phyloP scores from a whole-genome alignment of 768 basidiomycete genomes.

The Collybia sordida region DNA sequence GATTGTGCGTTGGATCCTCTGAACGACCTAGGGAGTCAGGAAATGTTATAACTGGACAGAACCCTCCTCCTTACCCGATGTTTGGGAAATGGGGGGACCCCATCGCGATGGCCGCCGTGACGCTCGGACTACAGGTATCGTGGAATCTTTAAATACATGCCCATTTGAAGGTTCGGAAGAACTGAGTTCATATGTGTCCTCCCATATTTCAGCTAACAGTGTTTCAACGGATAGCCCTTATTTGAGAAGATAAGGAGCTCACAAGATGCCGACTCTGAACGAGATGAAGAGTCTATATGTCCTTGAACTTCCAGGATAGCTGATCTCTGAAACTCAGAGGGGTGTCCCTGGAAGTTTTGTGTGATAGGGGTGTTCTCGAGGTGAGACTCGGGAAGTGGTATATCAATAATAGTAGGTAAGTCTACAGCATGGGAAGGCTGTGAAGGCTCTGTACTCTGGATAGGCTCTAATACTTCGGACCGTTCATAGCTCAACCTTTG shows the following conservation, averaged over 20 bases:
- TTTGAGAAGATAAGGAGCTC: not conserved
- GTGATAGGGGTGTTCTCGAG: no score
- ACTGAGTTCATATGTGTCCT: slow-evolving; percentile 24
- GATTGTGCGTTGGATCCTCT: not conserved
- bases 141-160: not conserved
- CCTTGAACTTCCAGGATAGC: no score
- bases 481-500: not conserved
- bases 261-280: not conserved
- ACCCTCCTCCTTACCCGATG: not conserved
- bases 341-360: no score
- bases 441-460: no score
- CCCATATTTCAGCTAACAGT: slow-evolving; percentile 13
- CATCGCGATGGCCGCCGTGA: no score
- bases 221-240: not conserved
- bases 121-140: not conserved
- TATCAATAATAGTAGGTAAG: no score
- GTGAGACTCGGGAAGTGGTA: no score
- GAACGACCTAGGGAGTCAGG: not conserved
- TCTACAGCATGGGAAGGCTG: no score
- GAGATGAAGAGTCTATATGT: no score
- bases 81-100: not conserved
- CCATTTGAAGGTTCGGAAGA: not conserved
- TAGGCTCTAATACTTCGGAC: not conserved
- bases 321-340: no score
- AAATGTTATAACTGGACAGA: no score